Percentiles rank a stretch among this genome's conserved stretches.
These are phyloP conservation scores for Artemisia tridentata DNA, from an alignment of 129 eudicot species.

Conservation along the genomic window DNA sequence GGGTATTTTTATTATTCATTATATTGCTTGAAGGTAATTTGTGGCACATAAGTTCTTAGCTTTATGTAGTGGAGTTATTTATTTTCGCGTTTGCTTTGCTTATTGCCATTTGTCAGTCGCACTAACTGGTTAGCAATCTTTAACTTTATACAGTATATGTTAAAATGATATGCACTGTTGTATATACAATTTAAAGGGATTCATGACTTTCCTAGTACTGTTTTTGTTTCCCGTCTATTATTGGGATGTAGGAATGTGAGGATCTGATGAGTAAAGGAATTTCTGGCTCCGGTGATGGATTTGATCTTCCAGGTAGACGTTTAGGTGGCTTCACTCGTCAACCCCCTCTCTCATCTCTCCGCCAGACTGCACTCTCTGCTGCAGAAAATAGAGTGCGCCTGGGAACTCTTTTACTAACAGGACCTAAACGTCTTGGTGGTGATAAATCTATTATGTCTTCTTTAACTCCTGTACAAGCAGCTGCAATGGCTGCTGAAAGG, in stretches of 20 bases:
- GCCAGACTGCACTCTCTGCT: slow-evolving; percentile 55
- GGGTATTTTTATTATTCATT: no score
- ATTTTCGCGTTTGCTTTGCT: no score
- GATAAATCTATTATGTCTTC: slow-evolving; percentile 70
- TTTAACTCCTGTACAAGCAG: slow-evolving; percentile 82
- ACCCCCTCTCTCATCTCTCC: slow-evolving; percentile 67
- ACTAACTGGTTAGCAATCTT: no score
- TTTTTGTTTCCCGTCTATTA: no score
- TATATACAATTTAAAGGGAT: no score
- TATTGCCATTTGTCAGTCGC: no score
- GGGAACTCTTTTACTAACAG: slow-evolving; percentile 58
- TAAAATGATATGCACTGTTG: no score
- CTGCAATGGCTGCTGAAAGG: slow-evolving; percentile 99
- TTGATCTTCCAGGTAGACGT: slow-evolving; percentile 87
- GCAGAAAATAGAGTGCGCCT: slow-evolving; percentile 68
- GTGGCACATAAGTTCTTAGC: no score
- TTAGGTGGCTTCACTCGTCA: slow-evolving; percentile 67
- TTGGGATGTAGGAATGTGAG: slow-evolving; percentile 70
- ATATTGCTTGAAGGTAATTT: no score
- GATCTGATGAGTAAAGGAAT: slow-evolving; percentile 71
- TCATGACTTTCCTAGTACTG: no score
- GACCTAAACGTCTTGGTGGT: slow-evolving; percentile 87
- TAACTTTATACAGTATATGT: no score
- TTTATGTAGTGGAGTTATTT: no score
- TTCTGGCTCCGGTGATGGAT: slow-evolving; percentile 66